phyloP scores from a whole-genome alignment of 2,329 filamentous ascomycete genomes.

The Aspergillus viridinutans region DNA sequence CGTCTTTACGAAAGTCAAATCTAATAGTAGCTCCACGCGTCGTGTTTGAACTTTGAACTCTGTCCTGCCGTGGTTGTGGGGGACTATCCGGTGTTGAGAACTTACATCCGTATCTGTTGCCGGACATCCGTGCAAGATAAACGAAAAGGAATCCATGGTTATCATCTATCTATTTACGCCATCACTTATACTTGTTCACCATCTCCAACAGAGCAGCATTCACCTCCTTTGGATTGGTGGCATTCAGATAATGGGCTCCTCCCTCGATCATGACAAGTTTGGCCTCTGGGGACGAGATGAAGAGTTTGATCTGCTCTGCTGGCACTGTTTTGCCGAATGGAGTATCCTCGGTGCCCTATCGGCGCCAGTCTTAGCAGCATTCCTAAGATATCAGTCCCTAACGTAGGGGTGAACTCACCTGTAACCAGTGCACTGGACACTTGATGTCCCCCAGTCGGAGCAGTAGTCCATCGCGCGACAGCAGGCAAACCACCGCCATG shows the following conservation, averaged over 20 bases:
- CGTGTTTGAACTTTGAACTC: neutral
- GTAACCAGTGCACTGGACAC: conserved; percentile 51
- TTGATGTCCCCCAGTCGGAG: conserved; percentile 43
- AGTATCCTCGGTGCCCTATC: conserved; percentile 14
- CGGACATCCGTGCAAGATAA: neutral
- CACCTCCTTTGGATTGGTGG: conserved; percentile 45
- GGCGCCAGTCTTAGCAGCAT: neutral
- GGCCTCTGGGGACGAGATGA: conserved; percentile 42
- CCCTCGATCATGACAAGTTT: conserved; percentile 43
- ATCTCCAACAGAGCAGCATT: conserved; percentile 22
- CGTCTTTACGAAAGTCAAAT: neutral
- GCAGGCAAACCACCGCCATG: conserved; percentile 49
- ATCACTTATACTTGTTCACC: conserved; percentile 21
- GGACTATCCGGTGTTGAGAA: neutral
- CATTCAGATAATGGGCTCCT: conserved; percentile 49
- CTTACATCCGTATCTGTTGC: neutral
- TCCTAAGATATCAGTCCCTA: neutral
- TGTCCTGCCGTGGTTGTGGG: neutral
- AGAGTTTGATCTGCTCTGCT: conserved; percentile 45
- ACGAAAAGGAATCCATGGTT: neutral
- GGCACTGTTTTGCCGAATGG: conserved; percentile 15
- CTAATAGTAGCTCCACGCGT: neutral
- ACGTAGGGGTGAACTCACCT: conserved; percentile 29
- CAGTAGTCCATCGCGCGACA: conserved; percentile 47
- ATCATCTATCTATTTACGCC: neutral